phyloP scores from a whole-genome alignment of 305 asterid genomes.

The Fraxinus ornus region DNA sequence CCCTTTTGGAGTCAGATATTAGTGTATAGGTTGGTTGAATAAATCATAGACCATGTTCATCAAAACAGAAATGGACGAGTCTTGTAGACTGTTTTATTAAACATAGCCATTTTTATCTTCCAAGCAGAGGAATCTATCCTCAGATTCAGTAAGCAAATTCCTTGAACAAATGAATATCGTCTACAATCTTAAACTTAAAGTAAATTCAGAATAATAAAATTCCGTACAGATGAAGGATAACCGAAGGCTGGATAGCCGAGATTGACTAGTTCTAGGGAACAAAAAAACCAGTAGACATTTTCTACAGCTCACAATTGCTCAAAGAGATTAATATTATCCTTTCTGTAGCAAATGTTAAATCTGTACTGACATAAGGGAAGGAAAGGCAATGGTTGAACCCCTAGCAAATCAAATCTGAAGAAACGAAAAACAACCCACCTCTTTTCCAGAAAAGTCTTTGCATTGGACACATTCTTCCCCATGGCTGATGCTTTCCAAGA shows the following conservation, averaged over 20 bases:
- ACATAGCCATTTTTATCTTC: not conserved
- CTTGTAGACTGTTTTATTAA: not conserved
- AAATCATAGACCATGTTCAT: not conserved
- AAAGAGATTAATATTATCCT: not conserved
- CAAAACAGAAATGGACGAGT: not conserved
- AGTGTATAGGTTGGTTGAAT: not conserved
- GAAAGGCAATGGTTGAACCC: not conserved
- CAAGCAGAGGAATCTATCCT: not conserved
- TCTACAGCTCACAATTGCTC: not conserved
- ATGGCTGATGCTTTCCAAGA: constrained; percentile 99
- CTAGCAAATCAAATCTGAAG: not conserved
- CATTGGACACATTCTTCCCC: constrained; percentile 98
- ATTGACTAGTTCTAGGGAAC: not conserved
- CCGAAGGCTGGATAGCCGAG: not conserved
- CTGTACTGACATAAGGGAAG: not conserved
- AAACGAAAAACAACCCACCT: constrained; percentile 38
- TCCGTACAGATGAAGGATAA: not conserved
- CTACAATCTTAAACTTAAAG: not conserved
- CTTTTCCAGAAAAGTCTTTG: constrained; percentile 95
- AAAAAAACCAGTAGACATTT: not conserved
- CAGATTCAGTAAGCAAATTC: not conserved
- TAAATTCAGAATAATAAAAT: not conserved
- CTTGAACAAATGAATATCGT: not conserved
- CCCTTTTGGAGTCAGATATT: not conserved
- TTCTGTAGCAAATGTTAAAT: not conserved